Percentiles rank a stretch among this genome's conserved stretches.
These are phyloP conservation scores for Cyclotella choctawhatcheeana DNA, from an alignment of 108 stramenopile species.

Conservation along the genomic window DNA sequence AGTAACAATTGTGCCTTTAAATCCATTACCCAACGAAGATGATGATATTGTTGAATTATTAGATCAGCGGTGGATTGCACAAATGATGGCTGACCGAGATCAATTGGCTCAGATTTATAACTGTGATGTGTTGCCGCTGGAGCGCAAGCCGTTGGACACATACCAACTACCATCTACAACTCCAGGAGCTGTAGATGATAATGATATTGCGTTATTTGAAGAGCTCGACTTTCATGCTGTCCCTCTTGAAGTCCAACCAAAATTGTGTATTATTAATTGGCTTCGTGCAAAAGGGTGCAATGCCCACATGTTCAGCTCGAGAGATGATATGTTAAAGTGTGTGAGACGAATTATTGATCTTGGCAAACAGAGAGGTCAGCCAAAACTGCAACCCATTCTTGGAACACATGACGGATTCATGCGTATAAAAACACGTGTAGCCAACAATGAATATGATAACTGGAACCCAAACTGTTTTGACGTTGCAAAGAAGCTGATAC, in stretches of 20 bases:
- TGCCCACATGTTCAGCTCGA: neutral
- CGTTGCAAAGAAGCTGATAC: neutral
- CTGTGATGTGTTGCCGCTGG: slow-evolving; percentile 5
- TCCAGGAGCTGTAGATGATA: neutral
- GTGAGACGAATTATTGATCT: neutral
- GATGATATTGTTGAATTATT: neutral
- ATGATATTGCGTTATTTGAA: neutral
- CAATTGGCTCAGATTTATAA: neutral
- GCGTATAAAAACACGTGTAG: neutral
- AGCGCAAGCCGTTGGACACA: neutral
- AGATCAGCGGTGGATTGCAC: neutral
- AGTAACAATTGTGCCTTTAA: neutral
- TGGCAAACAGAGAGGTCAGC: neutral
- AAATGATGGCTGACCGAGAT: neutral
- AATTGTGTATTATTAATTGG: neutral
- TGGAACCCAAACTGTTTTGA: neutral
- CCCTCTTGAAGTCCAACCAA: neutral
- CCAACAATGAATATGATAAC: slow-evolving; percentile 10
- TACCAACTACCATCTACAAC: neutral
- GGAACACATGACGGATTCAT: neutral
- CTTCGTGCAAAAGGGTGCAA: neutral
- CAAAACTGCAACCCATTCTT: neutral
- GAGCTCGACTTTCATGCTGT: neutral
- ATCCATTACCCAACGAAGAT: neutral
- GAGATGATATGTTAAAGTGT: neutral